Evolutionary conservation across 2,329 filamentous ascomycete species (phyloP), one percentile per base, ranked within the genome.

Genomic region (Stachybotrys chartarum): DNA sequence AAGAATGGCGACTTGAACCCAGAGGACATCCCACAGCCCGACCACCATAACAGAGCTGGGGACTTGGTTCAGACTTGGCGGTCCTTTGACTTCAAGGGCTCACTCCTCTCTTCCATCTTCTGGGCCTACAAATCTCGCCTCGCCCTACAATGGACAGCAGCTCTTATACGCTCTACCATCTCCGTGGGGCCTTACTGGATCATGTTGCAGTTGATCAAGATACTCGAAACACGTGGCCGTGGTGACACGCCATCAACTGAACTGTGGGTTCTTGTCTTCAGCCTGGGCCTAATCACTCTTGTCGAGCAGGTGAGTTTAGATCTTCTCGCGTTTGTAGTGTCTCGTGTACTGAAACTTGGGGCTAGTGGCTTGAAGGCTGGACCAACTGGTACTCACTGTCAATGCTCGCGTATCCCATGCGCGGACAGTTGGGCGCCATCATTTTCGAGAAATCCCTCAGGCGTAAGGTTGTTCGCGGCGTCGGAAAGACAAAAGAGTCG

Each of bases 391-490:
- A 86, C 51, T 82, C 82, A 0, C 85, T 80, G 68, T 78, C 80
- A 1, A 78, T 83, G 53, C 66, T 92, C 11, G 78, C 78, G 50
- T 76, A 90, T 30, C 86, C 87, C 0, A 74, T 92, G 16, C 83
- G 87, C 53, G 80, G 84, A 31, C 85, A 91, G 62, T 72, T 94
- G 2, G 84, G 86, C 1, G 80, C 87, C 1, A 76, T 91, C 7
- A 81, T 93, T 16, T 93, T 92, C 62, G 81, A 86, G 57, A 94
- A 94, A 68, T 82, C 87, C 0, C 83, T 91, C 77, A 80, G 86
- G 48, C 81, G 86, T 51, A 93, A 93, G 66, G 89, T 92, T 67
- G 82, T 89, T 46, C 90, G 91, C 66, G 80, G 82, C 11, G 76
- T 81, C 5, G 75, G 75, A 42, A 84, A 80, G 63, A 63, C 69